Percentiles rank a stretch among this genome's conserved stretches.
phyloP scores from a whole-genome alignment of 345 rosid species.

The Lumnitzera racemosa region DNA sequence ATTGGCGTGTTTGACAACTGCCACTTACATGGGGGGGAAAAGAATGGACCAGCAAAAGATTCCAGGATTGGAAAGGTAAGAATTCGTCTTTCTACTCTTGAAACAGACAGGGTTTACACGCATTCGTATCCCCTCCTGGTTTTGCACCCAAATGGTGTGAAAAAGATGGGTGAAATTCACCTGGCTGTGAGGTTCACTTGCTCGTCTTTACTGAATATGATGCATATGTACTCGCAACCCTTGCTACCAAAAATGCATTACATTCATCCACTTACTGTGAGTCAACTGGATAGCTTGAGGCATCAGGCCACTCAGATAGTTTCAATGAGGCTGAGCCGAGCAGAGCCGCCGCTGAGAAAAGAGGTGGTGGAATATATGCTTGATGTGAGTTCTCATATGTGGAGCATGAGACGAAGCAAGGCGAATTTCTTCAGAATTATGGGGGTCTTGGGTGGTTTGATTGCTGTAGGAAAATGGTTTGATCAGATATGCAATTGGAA shows the following conservation, averaged over 20 bases:
- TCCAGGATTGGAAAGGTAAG: slow-evolving; percentile 75
- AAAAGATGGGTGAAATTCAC: slow-evolving; percentile 93
- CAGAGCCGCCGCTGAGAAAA: slow-evolving; percentile 85
- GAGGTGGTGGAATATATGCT: slow-evolving; percentile 94
- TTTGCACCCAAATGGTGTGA: slow-evolving; percentile 67
- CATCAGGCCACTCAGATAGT: slow-evolving; percentile 88
- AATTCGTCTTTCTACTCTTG: slow-evolving; percentile 85
- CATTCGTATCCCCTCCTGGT: slow-evolving; percentile 85
- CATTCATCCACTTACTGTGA: slow-evolving; percentile 73
- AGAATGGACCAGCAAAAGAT: slow-evolving; percentile 45
- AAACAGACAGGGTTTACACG: slow-evolving; percentile 82
- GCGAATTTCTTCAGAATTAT: slow-evolving; percentile 90
- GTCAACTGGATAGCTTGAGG: slow-evolving; percentile 82
- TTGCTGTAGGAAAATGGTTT: slow-evolving; percentile 91
- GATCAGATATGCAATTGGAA: slow-evolving; percentile 92
- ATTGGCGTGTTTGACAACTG: slow-evolving; percentile 88
- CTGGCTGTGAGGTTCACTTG: slow-evolving; percentile 87
- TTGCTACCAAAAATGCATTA: slow-evolving; percentile 91
- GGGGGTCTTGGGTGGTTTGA: slow-evolving; percentile 63
- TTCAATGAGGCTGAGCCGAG: slow-evolving; percentile 70
- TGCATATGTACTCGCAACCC: slow-evolving; percentile 82
- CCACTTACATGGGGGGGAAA: slow-evolving; percentile 69
- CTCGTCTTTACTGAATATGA: slow-evolving; percentile 82
- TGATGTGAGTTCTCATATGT: slow-evolving; percentile 93
- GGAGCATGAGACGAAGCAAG: slow-evolving; percentile 98